Conservation (phyloP, 805 yeast genomes). For the Myxozyma neotropica region DNA sequence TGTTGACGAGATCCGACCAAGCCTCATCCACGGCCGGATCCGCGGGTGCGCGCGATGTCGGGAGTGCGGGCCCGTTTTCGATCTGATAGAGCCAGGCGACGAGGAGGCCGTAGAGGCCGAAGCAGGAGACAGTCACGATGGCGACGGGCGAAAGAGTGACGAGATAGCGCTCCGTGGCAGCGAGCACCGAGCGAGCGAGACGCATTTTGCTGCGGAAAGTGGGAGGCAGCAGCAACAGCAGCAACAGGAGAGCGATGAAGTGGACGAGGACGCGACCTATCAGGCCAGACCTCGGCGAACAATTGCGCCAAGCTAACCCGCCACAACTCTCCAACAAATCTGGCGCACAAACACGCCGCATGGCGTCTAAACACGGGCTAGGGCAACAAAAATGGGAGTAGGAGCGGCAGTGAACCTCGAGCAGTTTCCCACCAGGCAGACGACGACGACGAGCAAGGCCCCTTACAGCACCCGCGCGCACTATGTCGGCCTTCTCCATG, state of each 20-base stretch:
- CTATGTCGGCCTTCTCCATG: conserved; percentile 6
- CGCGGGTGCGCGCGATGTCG: not conserved
- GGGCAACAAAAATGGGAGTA: too few species aligned
- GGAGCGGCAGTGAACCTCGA: too few species aligned
- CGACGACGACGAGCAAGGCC: not conserved
- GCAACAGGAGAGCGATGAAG: too few species aligned
- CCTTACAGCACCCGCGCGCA: too few species aligned
- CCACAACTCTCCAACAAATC: too few species aligned
- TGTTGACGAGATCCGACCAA: conserved; percentile 73
- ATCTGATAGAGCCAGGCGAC: conserved; percentile 2
- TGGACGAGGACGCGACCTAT: too few species aligned
- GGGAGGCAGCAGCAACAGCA: not conserved
- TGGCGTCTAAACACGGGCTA: too few species aligned
- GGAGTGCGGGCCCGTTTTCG: conserved; percentile 7
- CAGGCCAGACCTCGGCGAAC: too few species aligned
- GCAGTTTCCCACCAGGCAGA: not conserved
- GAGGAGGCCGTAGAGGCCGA: conserved; percentile 36
- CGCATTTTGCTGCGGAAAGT: too few species aligned
- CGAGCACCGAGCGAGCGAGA: not conserved
- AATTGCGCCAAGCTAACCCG: too few species aligned
- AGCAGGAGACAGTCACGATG: conserved; percentile 44
- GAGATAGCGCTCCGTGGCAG: conserved; percentile 6
- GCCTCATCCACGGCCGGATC: conserved; percentile 38
- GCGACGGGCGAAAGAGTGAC: conserved; percentile 33
- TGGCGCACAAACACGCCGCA: too few species aligned